These are phyloP conservation scores for Chaetoceros tenuissimus DNA, from an alignment of 108 stramenopile genomes.

Conservation along the genomic window DNA sequence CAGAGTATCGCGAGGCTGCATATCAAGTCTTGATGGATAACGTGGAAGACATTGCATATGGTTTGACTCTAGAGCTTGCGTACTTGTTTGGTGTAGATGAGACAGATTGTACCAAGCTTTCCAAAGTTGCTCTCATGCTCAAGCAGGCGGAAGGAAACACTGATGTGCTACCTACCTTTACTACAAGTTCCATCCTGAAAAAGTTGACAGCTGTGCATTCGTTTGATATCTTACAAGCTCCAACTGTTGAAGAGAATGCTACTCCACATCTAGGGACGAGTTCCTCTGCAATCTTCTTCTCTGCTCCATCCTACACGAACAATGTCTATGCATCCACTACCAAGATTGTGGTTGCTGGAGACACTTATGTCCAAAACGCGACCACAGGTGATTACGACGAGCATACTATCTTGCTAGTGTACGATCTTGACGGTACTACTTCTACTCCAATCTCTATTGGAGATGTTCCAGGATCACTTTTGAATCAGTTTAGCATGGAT, in stretches of 20 bases:
- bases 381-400: slow-evolving; percentile 1
- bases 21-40: neutral
- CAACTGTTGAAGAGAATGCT: neutral
- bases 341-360: slow-evolving; percentile 26
- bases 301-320: neutral
- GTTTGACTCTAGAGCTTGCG: neutral
- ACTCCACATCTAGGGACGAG: neutral
- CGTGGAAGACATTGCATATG: neutral
- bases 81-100: neutral
- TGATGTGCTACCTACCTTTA: neutral
- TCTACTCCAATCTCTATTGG: slow-evolving; percentile 23
- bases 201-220: neutral
- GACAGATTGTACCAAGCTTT: neutral
- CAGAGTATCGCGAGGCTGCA: neutral
- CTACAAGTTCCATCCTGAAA: neutral
- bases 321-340: neutral
- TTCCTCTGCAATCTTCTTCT: neutral
- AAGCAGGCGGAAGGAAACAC: neutral
- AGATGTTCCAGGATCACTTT: slow-evolving; percentile 24
- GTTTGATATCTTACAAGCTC: neutral
- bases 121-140: neutral
- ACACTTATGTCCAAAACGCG: slow-evolving; percentile 17
- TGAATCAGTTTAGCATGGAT: slow-evolving; percentile 38
- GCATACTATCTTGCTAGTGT: slow-evolving; percentile 24
- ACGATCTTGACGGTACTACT: slow-evolving; percentile 19